These are phyloP conservation scores for Penicillium daleae DNA, from an alignment of 495 filamentous ascomycete genomes.

Conservation along the genomic window DNA sequence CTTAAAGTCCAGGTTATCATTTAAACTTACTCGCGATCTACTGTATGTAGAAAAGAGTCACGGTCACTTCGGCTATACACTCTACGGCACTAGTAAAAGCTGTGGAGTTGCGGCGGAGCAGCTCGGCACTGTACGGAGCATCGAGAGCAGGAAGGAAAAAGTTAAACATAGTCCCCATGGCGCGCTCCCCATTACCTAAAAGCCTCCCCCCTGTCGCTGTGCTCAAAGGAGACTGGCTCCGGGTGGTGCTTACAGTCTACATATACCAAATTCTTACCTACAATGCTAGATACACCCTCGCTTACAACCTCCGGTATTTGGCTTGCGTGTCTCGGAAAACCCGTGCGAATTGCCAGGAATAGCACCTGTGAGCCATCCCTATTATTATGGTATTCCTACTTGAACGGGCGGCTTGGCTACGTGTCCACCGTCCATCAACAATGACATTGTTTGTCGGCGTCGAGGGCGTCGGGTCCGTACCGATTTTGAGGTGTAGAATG, in stretches of 20 bases:
- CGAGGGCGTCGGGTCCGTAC: slow-evolving; percentile 6
- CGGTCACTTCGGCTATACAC: neutral
- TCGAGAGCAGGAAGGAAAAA: neutral
- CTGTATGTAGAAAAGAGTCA: neutral
- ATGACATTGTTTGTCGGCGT: neutral
- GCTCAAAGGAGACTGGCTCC: neutral
- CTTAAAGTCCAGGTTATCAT: neutral
- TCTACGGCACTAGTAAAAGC: neutral
- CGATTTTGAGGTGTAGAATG: neutral
- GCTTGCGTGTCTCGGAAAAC: neutral
- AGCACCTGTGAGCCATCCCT: neutral
- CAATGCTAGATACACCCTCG: neutral
- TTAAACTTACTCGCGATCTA: neutral
- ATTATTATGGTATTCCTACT: neutral
- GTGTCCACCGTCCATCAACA: neutral
- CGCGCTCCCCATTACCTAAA: neutral
- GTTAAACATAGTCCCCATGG: neutral
- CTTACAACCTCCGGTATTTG: neutral
- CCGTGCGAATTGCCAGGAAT: neutral
- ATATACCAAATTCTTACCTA: neutral
- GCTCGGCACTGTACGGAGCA: slow-evolving; percentile 2
- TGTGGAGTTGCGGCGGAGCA: slow-evolving; percentile 7
- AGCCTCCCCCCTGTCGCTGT: neutral
- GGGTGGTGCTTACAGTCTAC: neutral
- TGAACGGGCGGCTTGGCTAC: neutral